Evolutionary conservation across 2,329 filamentous ascomycete genomes (phyloP).

Genomic region (Pestalotiopsis sp.): DNA sequence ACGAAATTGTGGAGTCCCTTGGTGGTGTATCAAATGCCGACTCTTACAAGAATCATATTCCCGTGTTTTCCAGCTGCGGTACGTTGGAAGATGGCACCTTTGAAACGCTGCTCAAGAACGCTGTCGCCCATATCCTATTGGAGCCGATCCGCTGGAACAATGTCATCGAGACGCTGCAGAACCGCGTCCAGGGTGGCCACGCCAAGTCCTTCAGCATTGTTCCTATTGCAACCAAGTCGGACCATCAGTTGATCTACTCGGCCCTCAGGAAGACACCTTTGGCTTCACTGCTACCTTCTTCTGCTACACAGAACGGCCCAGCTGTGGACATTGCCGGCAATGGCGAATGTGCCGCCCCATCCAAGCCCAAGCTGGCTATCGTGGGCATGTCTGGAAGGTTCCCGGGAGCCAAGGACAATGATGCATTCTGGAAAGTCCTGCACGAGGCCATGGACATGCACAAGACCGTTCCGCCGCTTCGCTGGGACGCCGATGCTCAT

Average conservation of each 20-base stretch:
- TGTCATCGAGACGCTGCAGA: slow-evolving; percentile 60
- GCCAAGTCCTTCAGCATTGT: slow-evolving; percentile 15
- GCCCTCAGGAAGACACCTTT: slow-evolving; percentile 19
- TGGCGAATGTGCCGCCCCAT: slow-evolving; percentile 3
- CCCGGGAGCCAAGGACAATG: slow-evolving; percentile 21
- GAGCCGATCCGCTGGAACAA: slow-evolving; percentile 41
- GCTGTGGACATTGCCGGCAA: background rate
- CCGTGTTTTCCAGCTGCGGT: slow-evolving; percentile 18
- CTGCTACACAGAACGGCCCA: background rate
- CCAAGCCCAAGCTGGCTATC: slow-evolving; percentile 26
- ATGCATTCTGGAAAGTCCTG: slow-evolving; percentile 28
- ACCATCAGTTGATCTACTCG: slow-evolving; percentile 19
- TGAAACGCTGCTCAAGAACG: slow-evolving; percentile 17
- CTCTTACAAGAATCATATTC: slow-evolving; percentile 13
- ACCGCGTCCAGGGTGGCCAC: slow-evolving; percentile 11
- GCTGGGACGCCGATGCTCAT: slow-evolving; percentile 23
- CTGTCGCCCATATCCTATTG: slow-evolving; percentile 22
- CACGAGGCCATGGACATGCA: slow-evolving; percentile 27
- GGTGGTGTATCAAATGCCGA: background rate
- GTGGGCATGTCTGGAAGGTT: slow-evolving; percentile 25
- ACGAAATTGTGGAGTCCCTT: slow-evolving; percentile 14
- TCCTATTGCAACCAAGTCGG: slow-evolving; percentile 18
- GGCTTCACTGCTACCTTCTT: slow-evolving; percentile 10
- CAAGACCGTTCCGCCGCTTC: slow-evolving; percentile 20
- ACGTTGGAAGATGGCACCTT: slow-evolving; percentile 13